Evolutionary conservation across 345 rosid species (phyloP).

Genomic region (Camelina laxa): DNA sequence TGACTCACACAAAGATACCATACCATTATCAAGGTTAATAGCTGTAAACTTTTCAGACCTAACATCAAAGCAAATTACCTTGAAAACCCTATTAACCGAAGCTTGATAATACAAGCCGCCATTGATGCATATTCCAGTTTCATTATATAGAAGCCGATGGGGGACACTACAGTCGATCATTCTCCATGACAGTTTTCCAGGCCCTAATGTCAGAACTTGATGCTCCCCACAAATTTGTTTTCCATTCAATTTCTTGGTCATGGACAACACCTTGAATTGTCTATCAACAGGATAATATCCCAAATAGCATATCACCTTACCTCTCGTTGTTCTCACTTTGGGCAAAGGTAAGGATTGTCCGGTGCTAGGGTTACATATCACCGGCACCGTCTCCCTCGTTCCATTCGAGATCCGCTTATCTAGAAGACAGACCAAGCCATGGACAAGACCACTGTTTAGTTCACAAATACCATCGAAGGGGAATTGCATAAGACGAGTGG

Average conservation of each 20-base stretch:
- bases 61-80: not conserved
- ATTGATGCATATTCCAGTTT: not conserved
- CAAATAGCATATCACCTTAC: not conserved
- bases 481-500: not conserved
- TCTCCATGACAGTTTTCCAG: not conserved
- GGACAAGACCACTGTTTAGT: not conserved
- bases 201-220: not conserved
- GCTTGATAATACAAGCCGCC: not conserved
- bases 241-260: no score
- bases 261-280: not conserved
- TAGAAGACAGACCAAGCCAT: not conserved
- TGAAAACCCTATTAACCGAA: not conserved
- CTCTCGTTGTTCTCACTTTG: not conserved
- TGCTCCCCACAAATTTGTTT: not conserved
- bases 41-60: not conserved
- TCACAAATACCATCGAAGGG: not conserved
- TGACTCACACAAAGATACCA: no score
- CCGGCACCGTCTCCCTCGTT: not conserved
- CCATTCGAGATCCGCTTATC: not conserved
- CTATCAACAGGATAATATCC: not conserved
- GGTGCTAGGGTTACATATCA: not conserved
- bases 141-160: not conserved
- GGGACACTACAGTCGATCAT: not conserved
- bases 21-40: not conserved
- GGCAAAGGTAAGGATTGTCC: not conserved